These are phyloP conservation scores for Trypanosoma theileri DNA, from an alignment of 208 protist genomes.

Conservation along the genomic window DNA sequence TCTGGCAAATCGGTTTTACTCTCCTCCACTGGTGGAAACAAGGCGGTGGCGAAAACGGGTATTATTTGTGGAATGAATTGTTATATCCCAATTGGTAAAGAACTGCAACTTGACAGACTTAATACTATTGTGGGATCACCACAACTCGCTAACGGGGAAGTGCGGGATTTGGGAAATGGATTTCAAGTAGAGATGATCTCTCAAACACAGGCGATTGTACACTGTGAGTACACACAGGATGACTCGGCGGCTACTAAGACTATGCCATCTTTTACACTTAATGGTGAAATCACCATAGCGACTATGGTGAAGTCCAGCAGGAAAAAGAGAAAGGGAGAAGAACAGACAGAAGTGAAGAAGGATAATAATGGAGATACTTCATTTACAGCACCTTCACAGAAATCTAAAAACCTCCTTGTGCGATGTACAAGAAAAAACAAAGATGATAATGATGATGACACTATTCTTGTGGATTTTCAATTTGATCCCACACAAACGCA, in stretches of 20 bases:
- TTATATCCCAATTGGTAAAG: conserved; percentile 36
- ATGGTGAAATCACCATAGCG: conserved; percentile 1
- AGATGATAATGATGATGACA: conserved; percentile 1
- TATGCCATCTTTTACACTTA: conserved; percentile 17
- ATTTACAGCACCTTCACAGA: conserved; percentile 17
- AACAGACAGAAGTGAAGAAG: background rate
- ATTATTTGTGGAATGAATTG: conserved; percentile 75
- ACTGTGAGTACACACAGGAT: conserved; percentile 9
- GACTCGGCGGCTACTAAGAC: background rate
- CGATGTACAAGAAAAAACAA: conserved; percentile 3
- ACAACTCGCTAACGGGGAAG: conserved; percentile 32
- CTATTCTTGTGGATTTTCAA: conserved; percentile 32
- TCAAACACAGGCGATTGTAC: conserved; percentile 15
- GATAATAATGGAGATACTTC: background rate
- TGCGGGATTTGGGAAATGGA: conserved; percentile 28
- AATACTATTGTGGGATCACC: conserved; percentile 10
- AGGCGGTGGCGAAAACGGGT: conserved; percentile 61
- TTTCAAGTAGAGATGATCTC: conserved; percentile 36
- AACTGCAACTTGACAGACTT: conserved; percentile 43
- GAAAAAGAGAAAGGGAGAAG: background rate
- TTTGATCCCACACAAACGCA: conserved; percentile 61
- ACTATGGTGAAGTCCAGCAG: background rate
- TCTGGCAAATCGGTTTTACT: conserved; percentile 75
- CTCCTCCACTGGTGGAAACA: conserved; percentile 67
- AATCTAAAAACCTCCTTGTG: conserved; percentile 21